Percentiles rank a stretch among this genome's conserved stretches.
phyloP scores from a whole-genome alignment of 148 eudicot genomes.

The Vaccinium darrowii region DNA sequence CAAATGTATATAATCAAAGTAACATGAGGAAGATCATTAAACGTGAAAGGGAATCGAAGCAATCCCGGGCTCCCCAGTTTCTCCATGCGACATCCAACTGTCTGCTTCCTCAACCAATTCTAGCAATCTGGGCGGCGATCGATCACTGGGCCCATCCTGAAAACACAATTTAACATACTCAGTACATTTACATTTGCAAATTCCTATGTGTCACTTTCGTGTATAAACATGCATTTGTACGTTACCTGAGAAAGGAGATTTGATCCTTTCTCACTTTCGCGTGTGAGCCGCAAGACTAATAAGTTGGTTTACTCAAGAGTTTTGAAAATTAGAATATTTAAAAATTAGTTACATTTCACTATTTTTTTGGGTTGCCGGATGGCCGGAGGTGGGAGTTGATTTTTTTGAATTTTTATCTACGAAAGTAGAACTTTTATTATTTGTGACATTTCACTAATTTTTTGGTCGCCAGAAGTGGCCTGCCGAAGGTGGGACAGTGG shows the following conservation, averaged over 20 bases:
- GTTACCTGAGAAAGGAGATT: slow-evolving; percentile 49
- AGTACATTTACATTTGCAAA: not conserved
- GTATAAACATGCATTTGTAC: not conserved
- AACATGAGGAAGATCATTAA: slow-evolving; percentile 27
- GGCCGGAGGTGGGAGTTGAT: too few species aligned
- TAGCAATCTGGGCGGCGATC: slow-evolving; percentile 36
- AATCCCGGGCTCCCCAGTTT: slow-evolving; percentile 46
- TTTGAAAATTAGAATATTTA: too few species aligned
- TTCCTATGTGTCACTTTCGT: not conserved
- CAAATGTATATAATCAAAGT: not conserved
- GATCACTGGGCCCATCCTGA: slow-evolving; percentile 29
- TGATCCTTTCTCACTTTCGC: slow-evolving; percentile 12
- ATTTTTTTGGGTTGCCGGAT: too few species aligned
- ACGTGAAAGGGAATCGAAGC: slow-evolving; percentile 42
- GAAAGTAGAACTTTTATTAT: too few species aligned
- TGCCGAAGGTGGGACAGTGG: too few species aligned
- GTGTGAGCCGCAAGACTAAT: too few species aligned
- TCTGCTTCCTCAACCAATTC: slow-evolving; percentile 32
- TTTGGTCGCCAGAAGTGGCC: too few species aligned
- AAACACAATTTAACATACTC: too few species aligned
- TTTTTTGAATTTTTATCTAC: too few species aligned
- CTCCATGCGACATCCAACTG: slow-evolving; percentile 43
- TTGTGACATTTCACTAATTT: too few species aligned
- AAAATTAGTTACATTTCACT: too few species aligned
- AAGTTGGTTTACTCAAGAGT: too few species aligned